Percentiles rank a stretch among this genome's conserved stretches.
These are phyloP conservation scores for Craspedostauros australis DNA, from an alignment of 108 stramenopile species.

Conservation along the genomic window DNA sequence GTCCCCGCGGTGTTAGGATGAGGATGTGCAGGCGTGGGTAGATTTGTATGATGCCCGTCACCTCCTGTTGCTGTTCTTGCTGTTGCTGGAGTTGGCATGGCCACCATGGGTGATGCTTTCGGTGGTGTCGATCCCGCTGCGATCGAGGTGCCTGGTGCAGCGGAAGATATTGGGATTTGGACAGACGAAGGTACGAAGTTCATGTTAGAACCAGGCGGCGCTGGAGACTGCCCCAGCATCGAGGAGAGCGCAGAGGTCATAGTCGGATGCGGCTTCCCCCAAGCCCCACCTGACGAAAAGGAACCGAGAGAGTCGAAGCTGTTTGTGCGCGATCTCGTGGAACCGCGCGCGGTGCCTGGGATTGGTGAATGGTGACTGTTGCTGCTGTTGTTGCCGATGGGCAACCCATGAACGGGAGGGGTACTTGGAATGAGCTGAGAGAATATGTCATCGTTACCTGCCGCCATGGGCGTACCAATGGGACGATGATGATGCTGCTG, in stretches of 20 bases:
- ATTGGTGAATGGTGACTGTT: background rate
- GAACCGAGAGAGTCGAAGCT: background rate
- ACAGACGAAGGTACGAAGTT: no score
- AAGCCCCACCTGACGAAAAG: no score
- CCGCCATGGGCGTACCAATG: no score
- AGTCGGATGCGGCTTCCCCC: no score
- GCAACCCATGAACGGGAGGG: slow-evolving; percentile 1
- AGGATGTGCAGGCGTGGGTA: background rate
- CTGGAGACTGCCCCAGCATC: no score
- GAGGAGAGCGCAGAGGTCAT: no score
- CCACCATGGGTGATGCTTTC: background rate
- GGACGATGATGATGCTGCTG: no score
- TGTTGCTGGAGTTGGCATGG: slow-evolving; percentile 23
- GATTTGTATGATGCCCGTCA: slow-evolving; percentile 4
- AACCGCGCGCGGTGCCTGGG: slow-evolving; percentile 1
- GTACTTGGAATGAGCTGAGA: no score
- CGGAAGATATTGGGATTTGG: background rate
- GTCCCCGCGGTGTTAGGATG: background rate
- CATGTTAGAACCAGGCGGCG: no score
- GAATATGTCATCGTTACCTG: no score
- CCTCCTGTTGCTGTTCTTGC: slow-evolving; percentile 10
- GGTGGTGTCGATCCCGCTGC: background rate
- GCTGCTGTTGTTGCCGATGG: slow-evolving; percentile 2
- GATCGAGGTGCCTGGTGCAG: background rate
- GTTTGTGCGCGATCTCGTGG: slow-evolving; percentile 5